Conservation (phyloP, 768 basidiomycete species). For the Tephrocybe rancida region DNA sequence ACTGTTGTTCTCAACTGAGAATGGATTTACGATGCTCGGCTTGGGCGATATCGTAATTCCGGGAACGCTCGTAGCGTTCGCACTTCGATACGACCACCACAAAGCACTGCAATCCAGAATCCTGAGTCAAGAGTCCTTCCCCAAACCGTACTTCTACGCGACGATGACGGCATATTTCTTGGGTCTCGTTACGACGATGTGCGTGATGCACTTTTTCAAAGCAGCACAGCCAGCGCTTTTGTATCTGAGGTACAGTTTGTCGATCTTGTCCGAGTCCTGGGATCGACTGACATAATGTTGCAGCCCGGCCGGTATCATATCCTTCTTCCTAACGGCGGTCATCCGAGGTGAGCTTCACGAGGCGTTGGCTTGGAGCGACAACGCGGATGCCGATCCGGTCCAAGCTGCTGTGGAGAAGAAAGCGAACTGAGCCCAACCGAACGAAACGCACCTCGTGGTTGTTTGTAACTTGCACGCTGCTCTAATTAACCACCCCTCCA, state of each 20-base stretch:
- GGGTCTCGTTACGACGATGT: conserved; percentile 78
- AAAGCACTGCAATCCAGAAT: conserved; percentile 34
- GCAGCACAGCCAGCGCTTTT: conserved; percentile 90
- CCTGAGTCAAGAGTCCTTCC: conserved; percentile 37
- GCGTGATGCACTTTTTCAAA: conserved; percentile 78
- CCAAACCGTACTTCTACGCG: conserved; percentile 77
- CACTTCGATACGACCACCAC: conserved; percentile 81
- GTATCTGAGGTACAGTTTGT: conserved; percentile 72
- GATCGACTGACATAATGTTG: conserved; percentile 3
- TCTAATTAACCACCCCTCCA: not conserved
- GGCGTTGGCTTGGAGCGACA: conserved; percentile 77
- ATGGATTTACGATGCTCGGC: conserved; percentile 88
- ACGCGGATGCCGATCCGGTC: conserved; percentile 21
- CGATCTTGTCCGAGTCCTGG: not conserved
- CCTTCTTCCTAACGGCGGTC: conserved; percentile 62
- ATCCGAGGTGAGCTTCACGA: conserved; percentile 68
- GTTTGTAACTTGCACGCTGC: not conserved
- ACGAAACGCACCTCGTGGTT: not conserved
- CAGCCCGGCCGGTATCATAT: conserved; percentile 77
- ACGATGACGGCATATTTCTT: conserved; percentile 69
- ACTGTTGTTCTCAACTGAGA: conserved; percentile 41
- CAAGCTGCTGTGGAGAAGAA: conserved; percentile 14
- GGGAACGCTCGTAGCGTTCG: conserved; percentile 76
- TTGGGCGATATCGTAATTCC: conserved; percentile 83
- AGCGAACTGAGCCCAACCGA: conserved; percentile 1